Evolutionary conservation across 495 filamentous ascomycete species (phyloP), one percentile per base, ranked within the genome.

Genomic region (Apodospora peruviana): DNA sequence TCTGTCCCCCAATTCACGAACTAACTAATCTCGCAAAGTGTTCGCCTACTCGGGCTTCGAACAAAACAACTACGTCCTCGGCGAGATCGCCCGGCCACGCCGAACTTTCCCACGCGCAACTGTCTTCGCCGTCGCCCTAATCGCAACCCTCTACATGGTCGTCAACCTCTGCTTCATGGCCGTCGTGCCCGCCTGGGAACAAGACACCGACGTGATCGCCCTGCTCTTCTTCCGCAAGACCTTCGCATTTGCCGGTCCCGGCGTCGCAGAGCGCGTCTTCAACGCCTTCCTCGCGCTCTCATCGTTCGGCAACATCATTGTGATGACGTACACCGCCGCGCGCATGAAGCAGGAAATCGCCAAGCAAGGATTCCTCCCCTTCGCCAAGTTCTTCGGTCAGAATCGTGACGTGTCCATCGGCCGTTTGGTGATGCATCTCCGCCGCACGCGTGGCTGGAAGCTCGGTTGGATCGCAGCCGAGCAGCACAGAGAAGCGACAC

Each of bases 281-380:
- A 46, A 48, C 38, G 52, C 58, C 18, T 52, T 64, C 34, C 52
- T 59, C 27, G 61, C 61, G n/a, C 43, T 64, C n/a, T 61, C 58
- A 9, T 57, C 46, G 12, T 54, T 61, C 40, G 61, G 61, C 35
- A 64, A 64, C 36, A 53, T 60, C 44, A 46, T 58, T 17, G 71
- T 75, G 4, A 66, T 72, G 48, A 80, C 78, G 2, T 82, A 75
- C 45, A 77, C 76, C 2, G 69, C 73, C 16, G 57, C 72, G 1
- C 53, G 68, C 52, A 72, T 79, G 40, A 80, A 76, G 55, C 74
- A 77, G 51, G 74, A 78, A 38, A 77, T 78, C 25, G 74, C 73
- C 20, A 78, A 76, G 52, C 71, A 76, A 48, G 74, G 75, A 4
- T 60, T 77, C 36, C 55, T 81, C 3, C 78, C 78, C 0, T 73